Percentiles rank a stretch among this genome's conserved stretches.
Conservation (phyloP, 176 grass and related monocot genomes). For the Poa annua region DNA sequence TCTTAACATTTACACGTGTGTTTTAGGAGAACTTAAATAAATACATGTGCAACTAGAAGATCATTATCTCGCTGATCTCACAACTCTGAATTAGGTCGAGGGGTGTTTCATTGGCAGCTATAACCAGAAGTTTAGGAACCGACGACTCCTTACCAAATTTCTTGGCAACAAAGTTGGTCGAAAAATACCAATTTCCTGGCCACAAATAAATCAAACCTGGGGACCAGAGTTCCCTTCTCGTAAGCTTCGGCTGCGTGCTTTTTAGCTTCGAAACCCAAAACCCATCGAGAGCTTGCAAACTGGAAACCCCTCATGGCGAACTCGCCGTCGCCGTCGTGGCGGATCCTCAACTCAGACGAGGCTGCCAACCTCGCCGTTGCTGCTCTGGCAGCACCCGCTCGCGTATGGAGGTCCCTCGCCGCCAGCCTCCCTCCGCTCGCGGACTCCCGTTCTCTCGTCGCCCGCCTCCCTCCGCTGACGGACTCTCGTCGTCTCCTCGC, state of each 20-base stretch:
- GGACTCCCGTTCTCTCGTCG: neutral
- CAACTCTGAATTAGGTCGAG: neutral
- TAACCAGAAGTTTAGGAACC: too few relatives aligned
- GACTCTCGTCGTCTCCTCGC: neutral
- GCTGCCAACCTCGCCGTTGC: conserved; percentile 4
- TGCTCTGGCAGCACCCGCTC: conserved; percentile 18
- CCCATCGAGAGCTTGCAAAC: neutral
- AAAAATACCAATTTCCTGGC: neutral
- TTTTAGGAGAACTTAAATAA: neutral
- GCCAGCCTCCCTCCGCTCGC: neutral
- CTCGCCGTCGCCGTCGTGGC: conserved; percentile 14
- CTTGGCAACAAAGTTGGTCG: neutral
- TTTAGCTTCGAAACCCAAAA: neutral
- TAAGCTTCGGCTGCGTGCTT: neutral
- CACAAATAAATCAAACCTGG: neutral
- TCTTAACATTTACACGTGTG: too few relatives aligned
- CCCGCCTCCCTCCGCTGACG: neutral
- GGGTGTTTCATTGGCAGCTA: neutral
- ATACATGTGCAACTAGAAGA: neutral
- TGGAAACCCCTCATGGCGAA: neutral
- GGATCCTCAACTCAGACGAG: conserved; percentile 39
- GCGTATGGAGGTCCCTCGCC: conserved; percentile 40
- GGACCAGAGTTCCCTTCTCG: neutral
- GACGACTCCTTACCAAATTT: neutral
- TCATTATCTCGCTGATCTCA: neutral